phyloP scores from a whole-genome alignment of 2,329 filamentous ascomycete species.

The Arthrobotrys sphaeroides region DNA sequence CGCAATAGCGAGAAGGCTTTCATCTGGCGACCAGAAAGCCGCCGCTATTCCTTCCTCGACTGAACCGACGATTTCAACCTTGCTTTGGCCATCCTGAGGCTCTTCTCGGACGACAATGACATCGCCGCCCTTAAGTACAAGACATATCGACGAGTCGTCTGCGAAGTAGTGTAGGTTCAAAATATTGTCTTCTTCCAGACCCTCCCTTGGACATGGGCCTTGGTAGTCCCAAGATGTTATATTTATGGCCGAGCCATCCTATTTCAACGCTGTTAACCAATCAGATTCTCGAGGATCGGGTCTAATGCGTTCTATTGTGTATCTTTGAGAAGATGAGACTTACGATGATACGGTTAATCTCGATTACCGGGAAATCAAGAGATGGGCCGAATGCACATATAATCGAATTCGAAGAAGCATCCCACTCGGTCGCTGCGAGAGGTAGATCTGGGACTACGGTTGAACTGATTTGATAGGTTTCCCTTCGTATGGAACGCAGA shows the following conservation, averaged over 20 bases:
- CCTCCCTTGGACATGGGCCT: slow-evolving; percentile 79
- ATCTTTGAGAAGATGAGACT: not conserved
- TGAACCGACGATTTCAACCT: slow-evolving; percentile 93
- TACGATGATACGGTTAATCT: slow-evolving; percentile 68
- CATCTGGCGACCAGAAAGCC: slow-evolving; percentile 92
- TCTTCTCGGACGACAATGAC: slow-evolving; percentile 85
- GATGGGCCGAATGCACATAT: slow-evolving; percentile 87
- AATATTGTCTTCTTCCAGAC: slow-evolving; percentile 77
- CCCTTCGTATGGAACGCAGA: slow-evolving; percentile 55
- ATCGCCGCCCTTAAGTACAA: slow-evolving; percentile 89
- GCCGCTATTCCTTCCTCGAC: slow-evolving; percentile 91
- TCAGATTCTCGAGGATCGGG: slow-evolving; percentile 21
- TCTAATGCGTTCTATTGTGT: slow-evolving; percentile 54
- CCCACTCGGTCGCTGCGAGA: slow-evolving; percentile 84
- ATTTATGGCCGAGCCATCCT: slow-evolving; percentile 56
- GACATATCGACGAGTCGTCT: slow-evolving; percentile 78
- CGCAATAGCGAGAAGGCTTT: slow-evolving; percentile 84
- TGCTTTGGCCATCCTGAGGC: slow-evolving; percentile 72
- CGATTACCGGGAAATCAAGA: slow-evolving; percentile 74
- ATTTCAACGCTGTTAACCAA: slow-evolving; percentile 55
- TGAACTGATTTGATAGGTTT: slow-evolving; percentile 52
- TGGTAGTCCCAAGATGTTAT: slow-evolving; percentile 82
- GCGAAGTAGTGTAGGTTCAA: slow-evolving; percentile 84
- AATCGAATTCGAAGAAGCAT: slow-evolving; percentile 77
- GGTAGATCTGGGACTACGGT: slow-evolving; percentile 65